Base-by-base conservation (phyloP, 306 rosid genomes). In the Citrullus amarus region DNA sequence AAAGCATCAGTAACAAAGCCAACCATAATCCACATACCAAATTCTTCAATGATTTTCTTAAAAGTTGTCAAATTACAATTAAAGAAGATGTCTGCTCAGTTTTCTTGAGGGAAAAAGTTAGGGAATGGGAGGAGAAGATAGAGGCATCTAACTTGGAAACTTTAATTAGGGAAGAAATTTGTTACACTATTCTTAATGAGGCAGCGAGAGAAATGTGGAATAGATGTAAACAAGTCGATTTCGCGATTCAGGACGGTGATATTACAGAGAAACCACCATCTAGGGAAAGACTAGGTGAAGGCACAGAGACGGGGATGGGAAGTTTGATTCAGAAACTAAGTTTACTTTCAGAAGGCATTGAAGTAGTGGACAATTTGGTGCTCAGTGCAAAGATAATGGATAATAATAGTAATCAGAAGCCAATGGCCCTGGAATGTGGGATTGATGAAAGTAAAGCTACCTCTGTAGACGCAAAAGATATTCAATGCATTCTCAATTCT, bases 41-140 rank as follows among this genome's bases (percentile, higher is more conserved):
- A n/a, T 77, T 79, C 71, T 77, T 46, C 15, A 75, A 81, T 9
- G 20, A 77, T 67, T 65, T 20, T 76, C 22, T 30, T 20, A 20
- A 0, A 61, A 55, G 38, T 43, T 39, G 22, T 11, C 59, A 10
- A 43, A 15, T 50, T 38, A 20, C 46, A 1, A 39, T 88, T 22
- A 66, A 76, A 80, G 89, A 88, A 59, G 93, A 92, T 80, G 72
- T 86, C 1, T 69, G 22, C 22, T 80, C 59, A 87, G 85, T 83
- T 85, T 88, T 87, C 76, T 57, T 86, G 16, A 79, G 78, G 66
- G 81, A 82, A 62, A 84, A 81, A 75, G 30, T 86, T 36, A 66
- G 83, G 76, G 87, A 90, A 75, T 89, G 91, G 96, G 65, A 80
- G 53, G 30, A 69, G 76, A 80, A 82, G 34, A 75, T 86, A 75